Base-by-base conservation (phyloP, 805 yeast genomes). In the Ogataea chonburiensis region DNA sequence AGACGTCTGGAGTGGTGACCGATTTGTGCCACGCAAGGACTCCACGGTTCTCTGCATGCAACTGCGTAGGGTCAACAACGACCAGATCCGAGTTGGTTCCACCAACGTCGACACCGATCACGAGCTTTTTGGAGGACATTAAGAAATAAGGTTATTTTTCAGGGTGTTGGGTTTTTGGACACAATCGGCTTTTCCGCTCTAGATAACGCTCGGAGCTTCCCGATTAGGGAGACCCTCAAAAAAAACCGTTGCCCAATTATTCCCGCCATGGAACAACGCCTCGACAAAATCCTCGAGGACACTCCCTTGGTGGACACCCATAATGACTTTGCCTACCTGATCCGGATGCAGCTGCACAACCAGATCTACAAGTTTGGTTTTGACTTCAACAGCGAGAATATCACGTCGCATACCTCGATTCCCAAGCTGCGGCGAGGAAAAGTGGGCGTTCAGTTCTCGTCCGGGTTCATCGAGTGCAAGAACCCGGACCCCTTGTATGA, bases 281-380 rank as follows among this genome's bases (percentile, higher is more conserved):
- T 34, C 10, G 18, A 23, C 12, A 13, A 28, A 17, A 22, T 34
- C n/a, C 16, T 28, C 7, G 34, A 38, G 26, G 45, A 28, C n/a
- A 45, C 43, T 4, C 76, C 77, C 3, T 55, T 72, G 11, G 67
- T 70, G 8, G 78, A 72, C 47, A 68, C 75, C 1, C 78, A 72
- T 43, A 72, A 72, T 41, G 78, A 72, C 47, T 66, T 73, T 45
- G 75, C 77, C 5, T 71, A 67, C 40, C 50, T 66, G 7, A 38
- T 71, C 28, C 53, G 77, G 37, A 55, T 54, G 22, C 74, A 71
- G 40, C 53, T 69, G 9, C 70, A 67, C 43, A 66, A 69, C 42
- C 67, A 69, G 52, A 44, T 67, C 31, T 49, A 47, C 7, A 52
- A 47, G 24, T 66, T 70, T 37, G 59, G 64, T 32, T 67, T 70